Base-by-base conservation (phyloP, 106 monocot species). In the Hemerocallis citrina region DNA sequence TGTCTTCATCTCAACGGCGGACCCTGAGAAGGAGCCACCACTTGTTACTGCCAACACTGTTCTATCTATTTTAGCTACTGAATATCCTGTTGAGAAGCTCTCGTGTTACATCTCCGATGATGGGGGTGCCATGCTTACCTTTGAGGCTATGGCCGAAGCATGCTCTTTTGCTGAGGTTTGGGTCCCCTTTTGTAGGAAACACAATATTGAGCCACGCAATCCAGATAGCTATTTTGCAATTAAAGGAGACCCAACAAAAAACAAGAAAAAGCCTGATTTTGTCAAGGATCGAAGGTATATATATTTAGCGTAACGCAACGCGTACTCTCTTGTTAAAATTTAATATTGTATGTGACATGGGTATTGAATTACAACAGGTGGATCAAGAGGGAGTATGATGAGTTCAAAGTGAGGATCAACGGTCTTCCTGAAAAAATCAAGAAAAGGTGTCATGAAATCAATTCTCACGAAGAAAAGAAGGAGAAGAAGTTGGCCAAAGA, bases 101-200 rank as follows among this genome's bases (percentile, higher is more conserved):
- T 20, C 83, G 23, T 8, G 68, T 44, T 95, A 95, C 59, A 84
- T 95, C 45, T 95, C 89, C n/a, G 94, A 95, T 61, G 94, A 95
- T 34, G 94, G 89, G 1, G 94, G 55, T 0, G 83, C 94, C 20
- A 52, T 95, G 8, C 78, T 95, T 21, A 95, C 94, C 9, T 89
- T 86, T 61, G 89, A 95, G 75, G 89, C 94, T 23, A 86, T 89
- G 89, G 86, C 83, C 4, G 89, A 86, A 70, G 89, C 94, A 12
- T 38, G 71, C 10, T 45, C 80, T 17, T 95, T 95, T 31, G 89
- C 81, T 27, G 74, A 86, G 59, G 57, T 89, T 5, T 95, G 94
- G 94, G 89, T 95, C 5, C 94, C 94, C 3, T 95, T 89, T 76
- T 95, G 94, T 66, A 76, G 94, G 33, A 95, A 95, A 58, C 94